These are phyloP conservation scores for Aspergillus sclerotioniger DNA, from an alignment of 495 filamentous ascomycete genomes.

Conservation along the genomic window DNA sequence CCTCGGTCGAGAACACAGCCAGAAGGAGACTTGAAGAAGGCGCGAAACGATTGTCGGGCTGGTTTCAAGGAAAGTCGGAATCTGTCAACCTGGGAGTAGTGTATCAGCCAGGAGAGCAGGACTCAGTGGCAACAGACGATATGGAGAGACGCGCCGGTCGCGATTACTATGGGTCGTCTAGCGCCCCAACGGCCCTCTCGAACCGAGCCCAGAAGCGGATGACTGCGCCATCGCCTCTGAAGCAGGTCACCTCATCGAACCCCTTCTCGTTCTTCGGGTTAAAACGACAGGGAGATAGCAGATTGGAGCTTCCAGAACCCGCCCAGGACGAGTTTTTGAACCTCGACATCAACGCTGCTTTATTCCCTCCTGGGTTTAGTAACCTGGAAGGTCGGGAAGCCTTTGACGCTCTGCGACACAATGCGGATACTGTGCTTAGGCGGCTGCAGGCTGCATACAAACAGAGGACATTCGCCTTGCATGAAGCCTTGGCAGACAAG, in stretches of 20 bases:
- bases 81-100: conserved; percentile 41
- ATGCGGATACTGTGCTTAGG: conserved; percentile 62
- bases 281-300: conserved; percentile 29
- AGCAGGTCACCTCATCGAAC: conserved; percentile 31
- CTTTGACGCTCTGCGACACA: conserved; percentile 66
- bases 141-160: conserved; percentile 22
- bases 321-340: conserved; percentile 62
- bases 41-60: conserved; percentile 43
- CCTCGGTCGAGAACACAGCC: conserved; percentile 32
- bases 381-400: conserved; percentile 62
- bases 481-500: conserved; percentile 60
- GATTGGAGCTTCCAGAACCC: conserved; percentile 30
- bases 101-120: conserved; percentile 17
- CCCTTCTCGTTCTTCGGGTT: conserved; percentile 42
- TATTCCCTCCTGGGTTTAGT: conserved; percentile 55
- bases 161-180: conserved; percentile 19
- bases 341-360: conserved; percentile 60
- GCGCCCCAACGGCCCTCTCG: conserved; percentile 18
- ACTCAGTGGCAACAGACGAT: conserved; percentile 17
- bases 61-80: conserved; percentile 54
- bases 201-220: conserved; percentile 35
- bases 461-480: conserved; percentile 56
- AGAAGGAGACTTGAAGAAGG: conserved; percentile 44
- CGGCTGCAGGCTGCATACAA: conserved; percentile 72
- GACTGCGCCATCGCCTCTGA: conserved; percentile 31